Conservation (phyloP, 192 early-diverging fungal genomes). For the Entomortierella chlamydospora region DNA sequence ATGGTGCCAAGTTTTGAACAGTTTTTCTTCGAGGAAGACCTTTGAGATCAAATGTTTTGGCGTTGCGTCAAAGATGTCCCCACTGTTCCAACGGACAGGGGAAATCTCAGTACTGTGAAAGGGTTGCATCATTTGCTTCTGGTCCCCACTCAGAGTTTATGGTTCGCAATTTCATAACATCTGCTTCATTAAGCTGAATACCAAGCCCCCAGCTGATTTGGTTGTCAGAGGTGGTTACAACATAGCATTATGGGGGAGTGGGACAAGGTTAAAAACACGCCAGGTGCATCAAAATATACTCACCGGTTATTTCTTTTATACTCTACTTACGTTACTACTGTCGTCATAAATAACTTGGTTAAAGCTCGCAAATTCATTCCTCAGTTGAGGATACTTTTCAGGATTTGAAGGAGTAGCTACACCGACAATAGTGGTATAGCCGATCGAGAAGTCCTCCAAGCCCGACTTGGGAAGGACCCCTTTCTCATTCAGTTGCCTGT, state of each 20-base stretch:
- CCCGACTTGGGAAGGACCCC: neutral
- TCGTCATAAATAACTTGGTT: neutral
- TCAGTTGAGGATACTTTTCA: neutral
- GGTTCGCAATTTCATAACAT: neutral
- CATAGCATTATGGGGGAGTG: neutral
- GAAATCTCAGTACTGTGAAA: neutral
- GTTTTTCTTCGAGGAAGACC: neutral
- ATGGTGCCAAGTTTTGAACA: slow-evolving; percentile 1
- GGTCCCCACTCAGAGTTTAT: neutral
- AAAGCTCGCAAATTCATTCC: neutral
- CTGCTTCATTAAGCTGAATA: neutral
- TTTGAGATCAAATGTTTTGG: slow-evolving; percentile 2
- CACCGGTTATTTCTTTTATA: neutral
- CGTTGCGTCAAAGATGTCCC: neutral
- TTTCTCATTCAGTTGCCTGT: neutral
- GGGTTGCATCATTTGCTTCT: neutral
- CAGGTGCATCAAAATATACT: neutral
- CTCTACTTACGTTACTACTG: neutral
- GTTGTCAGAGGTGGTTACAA: neutral
- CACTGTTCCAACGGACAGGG: neutral
- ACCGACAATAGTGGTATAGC: neutral
- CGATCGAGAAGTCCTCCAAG: neutral
- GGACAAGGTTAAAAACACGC: neutral
- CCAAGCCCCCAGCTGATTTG: neutral
- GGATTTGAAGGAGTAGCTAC: neutral